Evolutionary conservation across 768 basidiomycete species (phyloP), one percentile per base, ranked within the genome.

Genomic region (Boletus rubropictus): DNA sequence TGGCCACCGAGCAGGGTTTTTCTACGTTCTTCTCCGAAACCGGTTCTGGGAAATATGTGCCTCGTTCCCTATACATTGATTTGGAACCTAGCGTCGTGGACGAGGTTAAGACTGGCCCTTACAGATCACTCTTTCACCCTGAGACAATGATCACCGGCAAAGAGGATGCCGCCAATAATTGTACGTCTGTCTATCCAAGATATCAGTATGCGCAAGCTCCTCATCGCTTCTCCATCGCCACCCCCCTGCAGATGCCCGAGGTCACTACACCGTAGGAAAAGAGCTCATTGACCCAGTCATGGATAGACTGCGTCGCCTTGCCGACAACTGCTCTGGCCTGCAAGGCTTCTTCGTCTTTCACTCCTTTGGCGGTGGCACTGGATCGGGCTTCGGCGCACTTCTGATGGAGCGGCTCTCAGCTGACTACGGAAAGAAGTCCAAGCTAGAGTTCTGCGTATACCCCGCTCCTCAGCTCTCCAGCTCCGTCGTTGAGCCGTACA

Each of bases 261-360:
- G 95, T 53, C 95, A 98, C 74, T 97, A 97, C 73, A 97, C 96
- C 53, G 83, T 99, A 62, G 96, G 96, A 60, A 99, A 98, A 73
- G 96, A 98, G 69, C 82, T 92, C 63, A 92, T 99, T 52, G 96
- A 99, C 72, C 79, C 79, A 37, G 94, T 96, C 46, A 89, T 97
- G 83, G 96, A 99, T 73, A 94, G 90, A 70, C 76, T 98, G 57
- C 89, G 96, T 67, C 87, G 90, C 57, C 82, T 99, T 53, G 90
- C 94, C 42, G 96, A 99, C 72, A 96, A 96, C 74, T 98, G 95
- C 74, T 81, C 83, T 41, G 96, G 96, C 66, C 84, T 99, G 37
- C 96, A 99, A 72, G 96, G 96, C 61, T 99, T 99, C 83, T 98
- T 98, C 65, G 90, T 98, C 64, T 98, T 98, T 83, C 96, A 98